These are phyloP conservation scores for Thalassiosira hispida DNA, from an alignment of 352 stramenopile species.

Conservation along the genomic window DNA sequence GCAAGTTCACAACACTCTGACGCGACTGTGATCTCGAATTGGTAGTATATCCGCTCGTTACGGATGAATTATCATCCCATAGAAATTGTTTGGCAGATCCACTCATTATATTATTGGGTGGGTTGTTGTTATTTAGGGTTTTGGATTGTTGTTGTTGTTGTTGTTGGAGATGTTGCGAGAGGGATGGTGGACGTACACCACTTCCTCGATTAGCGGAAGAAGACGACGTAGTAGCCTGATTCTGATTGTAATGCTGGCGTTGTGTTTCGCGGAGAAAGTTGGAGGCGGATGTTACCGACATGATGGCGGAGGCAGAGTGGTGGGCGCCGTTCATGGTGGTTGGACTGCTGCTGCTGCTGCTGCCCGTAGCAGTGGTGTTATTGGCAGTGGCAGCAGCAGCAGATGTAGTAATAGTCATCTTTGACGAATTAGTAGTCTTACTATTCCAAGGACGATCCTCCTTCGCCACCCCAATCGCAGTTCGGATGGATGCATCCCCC, in stretches of 20 bases:
- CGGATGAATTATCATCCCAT: slow-evolving; percentile 15
- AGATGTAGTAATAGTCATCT: too few relatives aligned
- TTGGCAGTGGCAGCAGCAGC: too few relatives aligned
- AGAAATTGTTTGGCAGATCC: slow-evolving; percentile 32
- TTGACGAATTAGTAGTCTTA: too few relatives aligned
- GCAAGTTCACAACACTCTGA: slow-evolving; percentile 26
- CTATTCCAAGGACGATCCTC: too few relatives aligned
- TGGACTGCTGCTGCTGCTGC: too few relatives aligned
- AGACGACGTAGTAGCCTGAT: neutral
- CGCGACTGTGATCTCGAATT: neutral
- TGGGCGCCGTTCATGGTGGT: too few relatives aligned
- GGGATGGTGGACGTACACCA: neutral
- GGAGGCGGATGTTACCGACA: neutral
- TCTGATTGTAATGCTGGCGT: neutral
- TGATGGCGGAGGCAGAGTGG: too few relatives aligned
- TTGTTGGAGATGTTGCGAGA: neutral
- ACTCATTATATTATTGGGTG: neutral
- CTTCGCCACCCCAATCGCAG: too few relatives aligned
- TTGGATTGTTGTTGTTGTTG: neutral
- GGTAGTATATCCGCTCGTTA: neutral
- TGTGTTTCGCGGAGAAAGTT: slow-evolving; percentile 21
- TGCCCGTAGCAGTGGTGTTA: too few relatives aligned
- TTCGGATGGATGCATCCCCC: too few relatives aligned
- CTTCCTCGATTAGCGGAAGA: neutral
- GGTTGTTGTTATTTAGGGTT: neutral